These are phyloP conservation scores for Teunomyces aglyptinius DNA, from an alignment of 805 yeast species.

Conservation along the genomic window DNA sequence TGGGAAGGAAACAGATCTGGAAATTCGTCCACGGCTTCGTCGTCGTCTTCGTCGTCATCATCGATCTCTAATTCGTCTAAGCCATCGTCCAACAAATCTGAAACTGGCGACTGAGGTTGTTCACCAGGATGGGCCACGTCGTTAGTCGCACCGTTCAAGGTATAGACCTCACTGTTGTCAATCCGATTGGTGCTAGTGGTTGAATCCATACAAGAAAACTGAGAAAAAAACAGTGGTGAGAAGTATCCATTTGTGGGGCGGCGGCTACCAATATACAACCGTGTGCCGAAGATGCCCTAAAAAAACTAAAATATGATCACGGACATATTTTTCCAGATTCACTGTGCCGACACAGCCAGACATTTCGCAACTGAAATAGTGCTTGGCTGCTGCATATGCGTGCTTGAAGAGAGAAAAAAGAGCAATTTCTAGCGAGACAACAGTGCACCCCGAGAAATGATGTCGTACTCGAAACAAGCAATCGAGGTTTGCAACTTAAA, in stretches of 20 bases:
- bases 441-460: too few species aligned
- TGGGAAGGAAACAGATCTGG: slow-evolving; percentile 6
- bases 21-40: slow-evolving; percentile 7
- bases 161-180: background rate
- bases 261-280: background rate
- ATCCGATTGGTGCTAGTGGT: background rate
- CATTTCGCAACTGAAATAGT: background rate
- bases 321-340: background rate
- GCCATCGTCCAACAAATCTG: slow-evolving; percentile 1
- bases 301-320: background rate
- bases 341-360: background rate
- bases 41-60: slow-evolving; percentile 10
- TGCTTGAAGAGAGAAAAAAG: background rate
- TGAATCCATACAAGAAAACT: background rate
- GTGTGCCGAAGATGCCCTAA: background rate
- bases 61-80: slow-evolving; percentile 4
- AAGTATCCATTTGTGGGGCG: background rate
- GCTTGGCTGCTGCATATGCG: background rate
- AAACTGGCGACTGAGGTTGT: background rate
- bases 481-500: too few species aligned
- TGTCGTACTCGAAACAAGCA: too few species aligned
- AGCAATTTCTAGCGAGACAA: too few species aligned
- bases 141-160: background rate
- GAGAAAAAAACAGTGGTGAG: background rate
- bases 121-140: too few species aligned